Conservation (phyloP, 2,329 filamentous ascomycete genomes). For the Penicillium sp. region DNA sequence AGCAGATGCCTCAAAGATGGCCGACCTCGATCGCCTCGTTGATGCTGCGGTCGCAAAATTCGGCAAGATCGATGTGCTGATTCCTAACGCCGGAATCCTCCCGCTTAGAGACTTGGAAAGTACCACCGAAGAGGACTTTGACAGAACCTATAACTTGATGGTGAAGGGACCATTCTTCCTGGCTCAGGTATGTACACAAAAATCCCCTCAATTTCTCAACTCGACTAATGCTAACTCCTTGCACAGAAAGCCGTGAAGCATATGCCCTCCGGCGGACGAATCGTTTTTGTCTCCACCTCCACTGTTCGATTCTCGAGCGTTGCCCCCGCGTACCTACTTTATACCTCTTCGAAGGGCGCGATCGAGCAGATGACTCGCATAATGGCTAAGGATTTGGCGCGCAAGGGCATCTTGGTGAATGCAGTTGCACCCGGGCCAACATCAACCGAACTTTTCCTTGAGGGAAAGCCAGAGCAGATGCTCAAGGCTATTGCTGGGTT, state of each 20-base stretch:
- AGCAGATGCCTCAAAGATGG: slow-evolving; percentile 59
- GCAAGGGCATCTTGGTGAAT: slow-evolving; percentile 60
- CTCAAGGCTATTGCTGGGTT: slow-evolving; percentile 50
- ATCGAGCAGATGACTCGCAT: slow-evolving; percentile 65
- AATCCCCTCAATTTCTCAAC: not conserved
- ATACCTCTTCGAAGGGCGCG: slow-evolving; percentile 63
- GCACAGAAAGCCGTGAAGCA: slow-evolving; percentile 58
- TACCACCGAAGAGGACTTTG: slow-evolving; percentile 60
- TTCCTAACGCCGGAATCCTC: slow-evolving; percentile 63
- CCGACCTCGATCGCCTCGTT: slow-evolving; percentile 58
- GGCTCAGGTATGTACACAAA: slow-evolving; percentile 30
- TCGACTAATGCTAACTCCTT: not conserved
- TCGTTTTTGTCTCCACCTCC: slow-evolving; percentile 61
- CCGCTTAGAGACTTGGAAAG: slow-evolving; percentile 57
- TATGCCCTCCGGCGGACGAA: slow-evolving; percentile 56
- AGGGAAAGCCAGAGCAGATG: slow-evolving; percentile 56
- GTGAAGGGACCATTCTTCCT: slow-evolving; percentile 66
- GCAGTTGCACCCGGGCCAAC: slow-evolving; percentile 61
- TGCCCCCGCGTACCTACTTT: slow-evolving; percentile 57
- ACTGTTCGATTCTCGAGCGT: slow-evolving; percentile 49
- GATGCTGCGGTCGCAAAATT: slow-evolving; percentile 56
- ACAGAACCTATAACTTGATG: slow-evolving; percentile 58
- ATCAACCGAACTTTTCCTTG: slow-evolving; percentile 61
- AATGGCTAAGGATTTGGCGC: slow-evolving; percentile 62
- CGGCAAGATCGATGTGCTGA: slow-evolving; percentile 64